Conservation (phyloP, 345 rosid genomes). For the Ceriops decandra region DNA sequence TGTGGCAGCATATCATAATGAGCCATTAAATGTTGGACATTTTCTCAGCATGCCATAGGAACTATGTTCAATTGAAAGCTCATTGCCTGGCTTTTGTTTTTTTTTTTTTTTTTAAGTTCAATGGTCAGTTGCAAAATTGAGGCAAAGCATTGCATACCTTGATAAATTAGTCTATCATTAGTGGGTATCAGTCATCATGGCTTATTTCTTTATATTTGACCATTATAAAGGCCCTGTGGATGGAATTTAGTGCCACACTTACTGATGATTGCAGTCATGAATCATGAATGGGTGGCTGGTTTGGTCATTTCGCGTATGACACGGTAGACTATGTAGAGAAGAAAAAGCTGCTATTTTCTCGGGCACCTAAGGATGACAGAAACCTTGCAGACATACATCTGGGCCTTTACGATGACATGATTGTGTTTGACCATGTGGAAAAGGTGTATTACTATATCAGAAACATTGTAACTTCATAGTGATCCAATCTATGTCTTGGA, state of each 20-base stretch:
- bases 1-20: too few relatives aligned
- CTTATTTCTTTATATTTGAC: neutral
- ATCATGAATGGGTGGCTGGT: slow-evolving; percentile 76
- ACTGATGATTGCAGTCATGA: neutral
- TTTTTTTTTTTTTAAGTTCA: neutral
- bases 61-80: too few relatives aligned
- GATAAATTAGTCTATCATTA: neutral
- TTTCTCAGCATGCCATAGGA: too few relatives aligned
- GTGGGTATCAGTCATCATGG: neutral
- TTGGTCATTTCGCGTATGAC: slow-evolving; percentile 90
- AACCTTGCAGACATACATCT: slow-evolving; percentile 85
- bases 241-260: neutral
- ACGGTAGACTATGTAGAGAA: slow-evolving; percentile 81
- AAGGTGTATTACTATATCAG: slow-evolving; percentile 41
- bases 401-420: slow-evolving; percentile 69
- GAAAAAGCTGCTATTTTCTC: slow-evolving; percentile 64
- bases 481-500: too few relatives aligned
- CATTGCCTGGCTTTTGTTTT: neutral
- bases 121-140: neutral
- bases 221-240: too few relatives aligned
- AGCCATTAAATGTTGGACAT: too few relatives aligned
- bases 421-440: slow-evolving; percentile 86
- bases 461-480: too few relatives aligned
- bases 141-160: neutral
- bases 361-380: slow-evolving; percentile 77